Base-by-base conservation (phyloP, 345 rosid genomes). In the Litchi chinensis region DNA sequence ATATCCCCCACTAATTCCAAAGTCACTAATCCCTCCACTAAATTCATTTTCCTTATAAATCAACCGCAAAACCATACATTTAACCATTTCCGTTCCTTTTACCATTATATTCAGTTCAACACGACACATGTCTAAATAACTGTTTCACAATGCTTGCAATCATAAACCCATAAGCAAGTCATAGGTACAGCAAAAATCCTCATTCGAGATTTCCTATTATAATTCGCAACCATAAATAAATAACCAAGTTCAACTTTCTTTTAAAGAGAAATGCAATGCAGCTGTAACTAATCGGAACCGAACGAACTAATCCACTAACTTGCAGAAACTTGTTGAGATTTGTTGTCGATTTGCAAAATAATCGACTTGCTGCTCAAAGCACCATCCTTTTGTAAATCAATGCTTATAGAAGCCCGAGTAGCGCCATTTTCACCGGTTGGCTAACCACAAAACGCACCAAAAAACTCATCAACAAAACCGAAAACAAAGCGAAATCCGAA, bases 281-380 rank as follows among this genome's bases (percentile, higher is more conserved):
- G 77, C 39, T 43, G 11, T 46, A 54, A 76, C 10, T 37, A 60
- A 28, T 3, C 24, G 52, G 37, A 70, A 43, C 2, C 37, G 8
- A 28, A 18, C 50, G 1, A 66, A 52, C 10, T n/a, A 9, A 60
- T 48, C 48, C 65, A 76, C 89, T 88, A 79, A 95, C 98, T 95
- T 83, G 98, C 97, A 85, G 98, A 91, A 70, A 92, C 98, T 82
- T 85, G 94, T 84, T 95, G 97, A 74, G 91, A 80, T 87, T 91
- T 93, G 71, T 83, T 92, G 87, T 95, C 98, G 73, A 95, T 95
- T 85, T 91, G 98, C 81, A 95, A 81, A 83, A n/a, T n/a, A n/a
- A n/a, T n/a, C n/a, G n/a, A n/a, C n/a, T n/a, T n/a, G n/a, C n/a
- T n/a, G n/a, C n/a, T n/a, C n/a, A n/a, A n/a, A n/a, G n/a, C n/a